Evolutionary conservation across 2,329 filamentous ascomycete genomes (phyloP).

Genomic region (Rhinocladiella similis): DNA sequence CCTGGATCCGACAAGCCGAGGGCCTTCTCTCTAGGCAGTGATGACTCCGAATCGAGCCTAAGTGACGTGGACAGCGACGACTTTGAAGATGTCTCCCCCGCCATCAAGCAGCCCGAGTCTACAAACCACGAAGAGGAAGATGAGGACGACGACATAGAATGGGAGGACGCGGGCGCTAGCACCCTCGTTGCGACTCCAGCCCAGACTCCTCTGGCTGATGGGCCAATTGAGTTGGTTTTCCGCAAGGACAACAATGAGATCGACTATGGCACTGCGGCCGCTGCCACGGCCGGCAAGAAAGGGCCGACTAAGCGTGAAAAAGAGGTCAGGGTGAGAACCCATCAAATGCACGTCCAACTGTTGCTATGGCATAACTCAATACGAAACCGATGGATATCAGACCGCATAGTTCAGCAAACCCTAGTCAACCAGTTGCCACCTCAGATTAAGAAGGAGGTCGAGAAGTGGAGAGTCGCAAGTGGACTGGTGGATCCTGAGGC

Average conservation of each 20-base stretch:
- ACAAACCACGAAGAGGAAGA: conserved; percentile 58
- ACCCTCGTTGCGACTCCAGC: conserved; percentile 39
- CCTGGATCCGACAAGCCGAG: conserved; percentile 11
- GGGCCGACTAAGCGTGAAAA: conserved; percentile 83
- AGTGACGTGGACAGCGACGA: conserved; percentile 51
- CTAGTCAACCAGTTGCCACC: conserved; percentile 72
- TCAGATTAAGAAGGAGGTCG: conserved; percentile 69
- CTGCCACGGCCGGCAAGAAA: conserved; percentile 69
- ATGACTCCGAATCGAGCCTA: conserved; percentile 38
- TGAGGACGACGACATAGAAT: conserved; percentile 63
- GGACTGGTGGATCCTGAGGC: conserved; percentile 56
- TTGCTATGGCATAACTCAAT: conserved; percentile 88
- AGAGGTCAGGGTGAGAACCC: conserved; percentile 72
- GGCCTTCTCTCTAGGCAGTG: conserved; percentile 24
- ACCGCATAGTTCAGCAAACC: conserved; percentile 71
- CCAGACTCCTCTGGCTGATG: conserved; percentile 52
- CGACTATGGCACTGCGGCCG: conserved; percentile 59
- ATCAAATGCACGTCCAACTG: conserved; percentile 84
- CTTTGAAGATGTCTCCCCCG: conserved; percentile 53
- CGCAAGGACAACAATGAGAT: conserved; percentile 53
- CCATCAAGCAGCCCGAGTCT: conserved; percentile 16
- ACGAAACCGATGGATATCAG: conserved; percentile 80
- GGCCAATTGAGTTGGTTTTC: conserved; percentile 74
- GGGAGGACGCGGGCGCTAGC: conserved; percentile 56
- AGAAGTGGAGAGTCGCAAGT: conserved; percentile 70